Evolutionary conservation across 768 basidiomycete genomes (phyloP), one percentile per base, ranked within the genome.

Genomic region (Amanita muscaria): DNA sequence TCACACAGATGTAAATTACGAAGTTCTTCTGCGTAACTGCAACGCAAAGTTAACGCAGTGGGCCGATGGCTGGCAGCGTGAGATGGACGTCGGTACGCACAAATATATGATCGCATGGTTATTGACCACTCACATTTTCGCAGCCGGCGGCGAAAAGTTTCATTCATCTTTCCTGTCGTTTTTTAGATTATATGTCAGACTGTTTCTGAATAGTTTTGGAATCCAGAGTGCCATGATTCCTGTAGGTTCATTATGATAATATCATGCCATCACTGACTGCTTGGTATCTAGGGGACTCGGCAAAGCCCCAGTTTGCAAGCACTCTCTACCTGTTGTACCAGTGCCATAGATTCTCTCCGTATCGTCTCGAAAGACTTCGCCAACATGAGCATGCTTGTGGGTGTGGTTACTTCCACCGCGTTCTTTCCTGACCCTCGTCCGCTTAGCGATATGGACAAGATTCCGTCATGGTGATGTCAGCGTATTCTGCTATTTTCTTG

Each of bases 181-280:
- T 55, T 90, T 89, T 69, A 74, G 83, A 39, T 67, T 87, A 24
- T 76, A 90, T 57, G 83, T 87, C 40, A 72, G 82, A 49, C 69
- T 91, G 40, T 90, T 89, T 64, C 62, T 90, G 58, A 90, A 90
- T 60, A 86, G 83, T 51, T 85, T 88, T 59, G 88, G 84, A 21
- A 77, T 88, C 38, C 80, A 83, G 52, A 71, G 74, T 15, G 72
- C 76, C 27, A 69, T 80, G 61, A 59, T 67, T 42, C 70, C 77
- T 42, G 82, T 76, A 53, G 55, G 75, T 66, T 33, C 14, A 19
- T 47, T 47, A 30, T 15, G 9, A n/a, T 21, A 41, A 27, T 35
- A 32, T 31, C 36, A 30, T 38, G 18, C 16, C 41, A 14, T 11
- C 12, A 39, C 31, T 38, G 36, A 38, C 40, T 46, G 37, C 46